Base-by-base conservation (phyloP, 164 flowering plant genomes). In the Stephania japonica region DNA sequence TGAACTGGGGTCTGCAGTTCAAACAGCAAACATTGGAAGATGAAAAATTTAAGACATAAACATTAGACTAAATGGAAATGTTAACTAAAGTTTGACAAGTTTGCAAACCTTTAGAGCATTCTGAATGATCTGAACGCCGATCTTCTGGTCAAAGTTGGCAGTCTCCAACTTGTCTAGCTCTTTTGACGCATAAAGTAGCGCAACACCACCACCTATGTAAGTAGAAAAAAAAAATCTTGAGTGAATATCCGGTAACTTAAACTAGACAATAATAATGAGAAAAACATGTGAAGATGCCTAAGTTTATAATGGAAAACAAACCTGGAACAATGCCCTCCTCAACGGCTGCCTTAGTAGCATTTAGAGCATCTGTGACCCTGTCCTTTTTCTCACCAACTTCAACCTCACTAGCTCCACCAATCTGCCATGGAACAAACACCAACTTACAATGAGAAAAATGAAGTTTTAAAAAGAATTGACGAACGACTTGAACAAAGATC, bases 331-430 rank as follows among this genome's bases (percentile, higher is more conserved):
- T 91, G 42, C 98, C 98, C 83, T 95, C 99, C 68, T 89, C 98
- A 38, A 94, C 99, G 66, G 98, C 98, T 61, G 98, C 99, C 80
- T 91, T 91, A 8, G 99, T 95, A 14, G 99, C 96, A 89, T 95
- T 92, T 27, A 95, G 67, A 65, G 99, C 99, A 86, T 95, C 99
- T 42, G 91, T 91, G 21, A 93, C 97, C 76, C 99, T 88, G 75
- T 93, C 99, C 76, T 95, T 95, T 82, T 89, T 95, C 82, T 95
- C 99, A 72, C 94, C 76, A 77, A 94, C 97, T 85, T 94, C 98
- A 59, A 88, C 85, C 83, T 94, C 98, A 85, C 97, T 94, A 62
- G 98, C 98, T 80, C 98, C 99, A 70, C 99, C 99, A 80, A 94
- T 87, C 99, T 95, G 82, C 70, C 81, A 76, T 38, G 26, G 27